These are phyloP conservation scores for Corchorus olitorius DNA, from an alignment of 345 rosid genomes.

Conservation along the genomic window DNA sequence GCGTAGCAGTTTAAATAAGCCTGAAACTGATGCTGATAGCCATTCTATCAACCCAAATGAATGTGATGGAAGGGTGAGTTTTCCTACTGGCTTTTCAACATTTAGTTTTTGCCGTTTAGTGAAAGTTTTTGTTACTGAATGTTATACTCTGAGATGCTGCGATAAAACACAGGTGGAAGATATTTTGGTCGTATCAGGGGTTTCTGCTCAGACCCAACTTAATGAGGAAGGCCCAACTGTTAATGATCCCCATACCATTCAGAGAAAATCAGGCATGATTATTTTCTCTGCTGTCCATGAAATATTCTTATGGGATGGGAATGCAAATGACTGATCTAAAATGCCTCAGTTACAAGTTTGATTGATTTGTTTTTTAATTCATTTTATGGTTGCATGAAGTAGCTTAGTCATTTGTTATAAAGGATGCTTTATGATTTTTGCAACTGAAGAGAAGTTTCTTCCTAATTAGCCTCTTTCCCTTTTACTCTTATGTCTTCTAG, in stretches of 20 bases:
- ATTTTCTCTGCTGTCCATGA: conserved; percentile 19
- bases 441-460: conserved; percentile 3
- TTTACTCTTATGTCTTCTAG: not conserved
- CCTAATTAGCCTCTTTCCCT: not conserved
- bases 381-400: not conserved
- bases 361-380: not conserved
- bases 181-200: conserved; percentile 36
- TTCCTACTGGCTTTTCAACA: conserved; percentile 20
- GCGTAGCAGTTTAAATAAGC: conserved; percentile 25
- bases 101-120: conserved; percentile 21
- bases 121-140: conserved; percentile 23
- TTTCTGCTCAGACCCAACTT: conserved; percentile 26
- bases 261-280: conserved; percentile 44
- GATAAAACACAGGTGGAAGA: conserved; percentile 35
- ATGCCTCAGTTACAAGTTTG: not conserved
- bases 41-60: conserved; percentile 30
- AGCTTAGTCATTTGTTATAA: not conserved
- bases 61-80: conserved; percentile 41
- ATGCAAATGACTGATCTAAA: conserved; percentile 14
- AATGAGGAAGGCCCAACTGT: conserved; percentile 27
- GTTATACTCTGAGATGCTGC: conserved; percentile 25
- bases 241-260: conserved; percentile 31
- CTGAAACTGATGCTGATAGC: conserved; percentile 31
- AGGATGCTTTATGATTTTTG: conserved; percentile 7
- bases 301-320: not conserved